Base-by-base conservation (phyloP, 2,329 filamentous ascomycete genomes). In the Coniochaeta sp. region DNA sequence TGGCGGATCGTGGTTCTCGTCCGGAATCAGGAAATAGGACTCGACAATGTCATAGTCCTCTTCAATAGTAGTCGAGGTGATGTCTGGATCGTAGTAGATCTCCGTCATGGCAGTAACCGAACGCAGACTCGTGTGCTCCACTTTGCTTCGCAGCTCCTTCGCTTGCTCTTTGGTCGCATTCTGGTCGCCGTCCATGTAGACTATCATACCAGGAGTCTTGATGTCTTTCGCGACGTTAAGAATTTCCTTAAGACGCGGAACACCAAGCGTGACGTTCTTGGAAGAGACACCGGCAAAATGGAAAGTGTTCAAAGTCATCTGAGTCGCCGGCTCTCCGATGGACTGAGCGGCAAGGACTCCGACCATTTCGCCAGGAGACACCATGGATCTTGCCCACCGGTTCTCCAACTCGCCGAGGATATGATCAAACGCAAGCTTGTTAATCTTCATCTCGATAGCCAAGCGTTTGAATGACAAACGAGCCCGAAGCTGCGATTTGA, bases 301-400 rank as follows among this genome's bases (percentile, higher is more conserved):
- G 89, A 99, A 99, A 26, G 95, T 99, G 79, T 99, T 99, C 63
- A 99, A 79, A 1, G 95, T 99, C 95, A 99, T 99, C 81, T 99
- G 95, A 1, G 95, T 99, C 24, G 95, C 96, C 44, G 95, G 95
- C 76, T 99, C 95, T 79, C 95, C 95, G 72, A 99, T 99, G 34
- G 95, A 99, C 77, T 99, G 95, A 7, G 96, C 95, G 64, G 95
- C 95, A 69, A 99, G 79, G 24, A 99, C 95, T 78, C 95, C 95
- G 60, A 99, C 95, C 95, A 99, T 99, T 73, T 99, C 96, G 71
- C 96, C 95, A 56, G 95, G 93, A 68, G 87, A 91, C 63, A 96
- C 93, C 67, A 90, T 86, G 55, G 93, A 86, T 68, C 89, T 88
- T 38, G 90, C 85, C 83, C 96, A 99, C 63, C 92, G 86, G 70